Base-by-base conservation (phyloP, 1,284 basidiomycete genomes). In the Ceratobasidium sp. region DNA sequence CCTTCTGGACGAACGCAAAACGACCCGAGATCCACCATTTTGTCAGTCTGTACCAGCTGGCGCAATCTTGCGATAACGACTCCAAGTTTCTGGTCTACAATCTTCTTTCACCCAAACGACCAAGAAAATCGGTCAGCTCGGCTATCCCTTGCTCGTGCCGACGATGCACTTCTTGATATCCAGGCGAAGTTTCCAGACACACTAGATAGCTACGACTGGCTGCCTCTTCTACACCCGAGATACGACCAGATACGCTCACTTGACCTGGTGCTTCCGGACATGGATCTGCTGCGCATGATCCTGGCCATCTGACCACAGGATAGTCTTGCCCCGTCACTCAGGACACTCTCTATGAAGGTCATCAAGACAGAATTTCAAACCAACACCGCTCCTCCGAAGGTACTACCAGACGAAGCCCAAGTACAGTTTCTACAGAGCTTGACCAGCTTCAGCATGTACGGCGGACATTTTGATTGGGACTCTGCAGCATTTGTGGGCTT, bases 401-500 rank as follows among this genome's bases (percentile, higher is more conserved):
- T 56, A 15, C 54, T 56, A 56, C 22, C 54, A 56, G 22, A 56
- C 25, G 54, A 15, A 25, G 25, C 54, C 11, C 54, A 22, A 9
- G 8, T 7, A 4, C 11, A 8, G 25, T 56, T 56, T 29, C 54
- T 56, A 4, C n/a, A 32, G 19, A 43, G 17, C 22, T 2, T 62
- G 5, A 43, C 61, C 13, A 43, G 37, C 15, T 34, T 62, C 6
- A 62, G 61, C 61, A 25, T 62, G n/a, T 62, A 43, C 40, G 61
- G 61, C 5, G 61, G 61, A 7, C 43, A 62, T n/a, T 62, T 62
- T 44, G 61, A 62, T 19, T 62, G 61, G 61, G 61, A 62, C 61
- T 62, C 61, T n/a, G 61, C 61, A n/a, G 61, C 40, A 15, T 62
- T 62, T 43, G 9, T 11, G 17, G 61, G 61, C 19, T 62, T 62